Evolutionary conservation across 1,139 yeast species (phyloP), one percentile per base, ranked within the genome.

Genomic region (Chernovozyma aurita): DNA sequence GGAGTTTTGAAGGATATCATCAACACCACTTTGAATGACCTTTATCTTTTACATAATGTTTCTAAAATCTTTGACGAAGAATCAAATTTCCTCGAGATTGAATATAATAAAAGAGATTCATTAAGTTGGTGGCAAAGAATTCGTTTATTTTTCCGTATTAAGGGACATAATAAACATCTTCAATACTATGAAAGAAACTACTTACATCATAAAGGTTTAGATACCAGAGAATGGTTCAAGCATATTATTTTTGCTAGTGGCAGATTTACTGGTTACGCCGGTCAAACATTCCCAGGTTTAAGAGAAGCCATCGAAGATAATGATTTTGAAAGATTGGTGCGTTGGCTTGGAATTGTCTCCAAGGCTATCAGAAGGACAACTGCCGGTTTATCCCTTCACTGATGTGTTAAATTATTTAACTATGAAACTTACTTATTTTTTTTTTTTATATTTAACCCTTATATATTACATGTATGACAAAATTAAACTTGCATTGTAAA

Each of bases 191-290:
- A 88, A 55, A 73, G 92, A 49, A 63, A 69, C 43, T 85, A 87
- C 59, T 58, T 85, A 37, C 65, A 75, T 51, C 64, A 70, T 22
- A 62, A 72, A 3, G 96, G 96, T 3, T 72, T 87, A 36, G 59
- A 68, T 44, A 67, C 65, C 26, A 73, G 96, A 51, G 65, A 73
- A n/a, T 87, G 95, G 95, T 88, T 82, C 64, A 85, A 81, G 61
- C 95, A 88, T 59, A 72, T 85, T 43, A 77, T 85, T 3, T 86
- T 73, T 57, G 95, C 95, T 3, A 80, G 92, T 36, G 95, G 95
- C 3, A 69, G 94, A 52, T 80, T 71, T 57, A 84, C 95, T 2
- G 96, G 96, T 1, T 87, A 87, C 50, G 83, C 85, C 16, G 95
- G 95, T 2, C 88, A 83, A 49, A 75, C 80, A 15, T 70, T 84